Percentiles rank a stretch among this genome's conserved stretches.
phyloP scores from a whole-genome alignment of 768 basidiomycete genomes.

The Leccinum obscurum region DNA sequence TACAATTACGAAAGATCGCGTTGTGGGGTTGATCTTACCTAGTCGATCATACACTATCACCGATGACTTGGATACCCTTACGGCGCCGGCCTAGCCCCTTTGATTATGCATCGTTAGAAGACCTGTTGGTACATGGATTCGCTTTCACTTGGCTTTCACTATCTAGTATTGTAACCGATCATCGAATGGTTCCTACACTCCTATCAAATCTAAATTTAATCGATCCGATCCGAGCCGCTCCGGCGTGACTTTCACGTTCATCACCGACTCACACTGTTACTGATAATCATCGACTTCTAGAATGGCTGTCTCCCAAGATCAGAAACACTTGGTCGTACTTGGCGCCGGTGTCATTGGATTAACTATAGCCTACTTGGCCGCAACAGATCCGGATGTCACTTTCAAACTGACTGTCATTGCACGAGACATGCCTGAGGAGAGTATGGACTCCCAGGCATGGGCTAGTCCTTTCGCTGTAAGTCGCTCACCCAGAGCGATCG shows the following conservation, averaged over 20 bases:
- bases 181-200: not conserved
- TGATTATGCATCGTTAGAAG: not conserved
- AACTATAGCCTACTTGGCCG: constrained; percentile 36
- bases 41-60: not conserved
- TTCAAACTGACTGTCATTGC: constrained; percentile 34
- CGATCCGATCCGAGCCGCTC: not conserved
- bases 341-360: constrained; percentile 43
- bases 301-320: constrained; percentile 16
- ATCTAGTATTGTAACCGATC: no score
- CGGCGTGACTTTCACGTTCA: not conserved
- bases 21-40: constrained; percentile 37
- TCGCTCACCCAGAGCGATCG: not conserved
- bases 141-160: not conserved
- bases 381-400: constrained; percentile 20
- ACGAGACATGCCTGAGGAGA: constrained; percentile 37
- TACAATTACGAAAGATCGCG: constrained; percentile 42
- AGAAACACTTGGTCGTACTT: constrained; percentile 31
- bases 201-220: not conserved
- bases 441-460: constrained; percentile 43
- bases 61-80: not conserved
- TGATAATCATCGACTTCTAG: not conserved
- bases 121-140: not conserved
- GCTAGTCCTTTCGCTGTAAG: constrained; percentile 53
- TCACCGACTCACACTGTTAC: not conserved
- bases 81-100: not conserved